These are phyloP conservation scores for Sarcodon aspratus DNA, from an alignment of 768 basidiomycete species.

Conservation along the genomic window DNA sequence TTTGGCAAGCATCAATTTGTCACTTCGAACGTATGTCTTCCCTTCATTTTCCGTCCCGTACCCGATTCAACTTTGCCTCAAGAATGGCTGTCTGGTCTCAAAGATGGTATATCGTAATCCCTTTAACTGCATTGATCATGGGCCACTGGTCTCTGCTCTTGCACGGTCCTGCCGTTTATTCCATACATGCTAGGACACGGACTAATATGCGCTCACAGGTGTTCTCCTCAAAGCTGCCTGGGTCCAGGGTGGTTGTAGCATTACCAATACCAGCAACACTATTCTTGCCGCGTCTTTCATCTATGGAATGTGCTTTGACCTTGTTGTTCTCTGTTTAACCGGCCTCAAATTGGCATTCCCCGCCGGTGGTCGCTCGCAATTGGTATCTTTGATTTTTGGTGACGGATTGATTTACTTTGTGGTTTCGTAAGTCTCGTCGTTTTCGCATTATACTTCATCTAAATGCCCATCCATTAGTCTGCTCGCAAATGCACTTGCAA, in stretches of 20 bases:
- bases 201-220: constrained; percentile 21
- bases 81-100: constrained; percentile 69
- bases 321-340: constrained; percentile 48
- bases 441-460: constrained; percentile 1
- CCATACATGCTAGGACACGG: no score
- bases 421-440: constrained; percentile 42
- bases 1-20: constrained; percentile 61
- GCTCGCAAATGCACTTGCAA: constrained; percentile 51
- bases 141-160: constrained; percentile 65
- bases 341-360: constrained; percentile 45
- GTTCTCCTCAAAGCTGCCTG: constrained; percentile 50
- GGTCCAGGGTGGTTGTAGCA: constrained; percentile 40
- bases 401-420: constrained; percentile 65
- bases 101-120: constrained; percentile 36
- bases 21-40: constrained; percentile 46
- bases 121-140: constrained; percentile 44
- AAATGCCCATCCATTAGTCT: constrained; percentile 29
- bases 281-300: constrained; percentile 59
- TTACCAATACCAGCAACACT: constrained; percentile 44
- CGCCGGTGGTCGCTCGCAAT: constrained; percentile 36
- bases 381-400: constrained; percentile 56
- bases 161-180: constrained; percentile 32
- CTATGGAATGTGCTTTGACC: constrained; percentile 66
- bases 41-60: neutral
- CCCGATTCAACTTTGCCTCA: constrained; percentile 1